These are phyloP conservation scores for Aspergillus fumigatus DNA, from an alignment of 2,329 filamentous ascomycete genomes.

Conservation along the genomic window DNA sequence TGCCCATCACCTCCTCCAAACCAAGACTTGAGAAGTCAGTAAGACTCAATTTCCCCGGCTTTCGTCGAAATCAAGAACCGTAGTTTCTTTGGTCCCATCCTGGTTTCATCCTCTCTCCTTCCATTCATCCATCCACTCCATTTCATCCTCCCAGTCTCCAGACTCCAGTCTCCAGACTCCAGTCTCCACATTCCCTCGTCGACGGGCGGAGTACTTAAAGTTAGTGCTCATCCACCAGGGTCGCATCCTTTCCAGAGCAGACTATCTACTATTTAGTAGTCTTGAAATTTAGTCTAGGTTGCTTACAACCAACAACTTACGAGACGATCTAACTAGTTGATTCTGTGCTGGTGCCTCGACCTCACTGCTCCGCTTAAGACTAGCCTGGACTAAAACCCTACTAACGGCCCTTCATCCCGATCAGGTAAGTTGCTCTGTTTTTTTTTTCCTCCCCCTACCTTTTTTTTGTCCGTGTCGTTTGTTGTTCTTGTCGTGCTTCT, in stretches of 20 bases:
- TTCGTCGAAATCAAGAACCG: not conserved
- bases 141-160: not conserved
- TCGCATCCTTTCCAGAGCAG: not conserved
- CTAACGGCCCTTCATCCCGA: constrained; percentile 19
- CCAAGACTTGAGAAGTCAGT: not conserved
- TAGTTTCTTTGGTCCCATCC: not conserved
- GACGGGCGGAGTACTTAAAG: not conserved
- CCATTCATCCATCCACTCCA: not conserved
- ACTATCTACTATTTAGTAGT: too few relatives aligned
- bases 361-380: constrained; percentile 1
- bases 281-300: not conserved
- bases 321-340: not conserved
- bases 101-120: not conserved
- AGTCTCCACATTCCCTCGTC: not conserved
- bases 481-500: not conserved
- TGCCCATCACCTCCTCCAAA: not conserved
- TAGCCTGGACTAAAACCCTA: constrained; percentile 7
- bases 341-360: not conserved
- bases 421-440: constrained; percentile 13
- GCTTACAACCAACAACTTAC: not conserved
- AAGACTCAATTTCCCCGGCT: not conserved
- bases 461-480: not conserved
- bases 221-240: not conserved
- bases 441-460: constrained; percentile 8
- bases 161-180: not conserved